These are phyloP conservation scores for Hirschfeldia incana DNA, from an alignment of 345 rosid genomes.

Conservation along the genomic window DNA sequence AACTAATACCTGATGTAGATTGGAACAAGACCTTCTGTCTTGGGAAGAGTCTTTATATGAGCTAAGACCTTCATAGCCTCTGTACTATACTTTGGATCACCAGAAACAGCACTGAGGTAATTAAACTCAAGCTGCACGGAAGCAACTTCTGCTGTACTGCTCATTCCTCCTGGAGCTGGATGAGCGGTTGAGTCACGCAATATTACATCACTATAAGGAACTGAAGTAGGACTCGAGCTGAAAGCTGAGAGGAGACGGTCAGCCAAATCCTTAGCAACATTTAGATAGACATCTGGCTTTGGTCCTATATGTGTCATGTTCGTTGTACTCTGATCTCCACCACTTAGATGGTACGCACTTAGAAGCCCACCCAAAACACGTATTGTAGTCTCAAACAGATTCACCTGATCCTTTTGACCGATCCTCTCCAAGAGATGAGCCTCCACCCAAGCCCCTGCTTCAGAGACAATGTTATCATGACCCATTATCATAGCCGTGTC, in stretches of 20 bases:
- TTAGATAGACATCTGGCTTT: conserved; percentile 70
- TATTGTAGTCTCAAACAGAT: conserved; percentile 95
- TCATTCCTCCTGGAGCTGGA: conserved; percentile 85
- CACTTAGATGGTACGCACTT: conserved; percentile 96
- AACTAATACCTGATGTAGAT: conserved; percentile 97
- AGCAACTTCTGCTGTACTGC: conserved; percentile 94
- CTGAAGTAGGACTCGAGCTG: conserved; percentile 75
- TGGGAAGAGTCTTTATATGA: conserved; percentile 81
- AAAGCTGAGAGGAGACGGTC: conserved; percentile 88
- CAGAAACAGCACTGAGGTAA: conserved; percentile 82
- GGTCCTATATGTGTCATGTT: conserved; percentile 56
- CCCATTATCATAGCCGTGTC: conserved; percentile 99
- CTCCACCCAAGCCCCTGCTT: conserved; percentile 89
- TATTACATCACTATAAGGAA: conserved; percentile 85
- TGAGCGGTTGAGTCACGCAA: conserved; percentile 73
- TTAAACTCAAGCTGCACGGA: conserved; percentile 95
- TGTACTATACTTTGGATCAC: conserved; percentile 79
- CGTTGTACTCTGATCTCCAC: conserved; percentile 58
- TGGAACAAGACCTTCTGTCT: conserved; percentile 91
- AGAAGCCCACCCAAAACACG: conserved; percentile 95
- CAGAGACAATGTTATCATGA: conserved; percentile 69
- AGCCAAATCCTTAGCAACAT: conserved; percentile 77
- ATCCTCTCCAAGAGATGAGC: conserved; percentile 75
- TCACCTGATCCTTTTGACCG: conserved; percentile 86
- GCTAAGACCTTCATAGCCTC: conserved; percentile 94